Base-by-base conservation (phyloP, 2,329 filamentous ascomycete species). In the Xylaria hypoxylon region DNA sequence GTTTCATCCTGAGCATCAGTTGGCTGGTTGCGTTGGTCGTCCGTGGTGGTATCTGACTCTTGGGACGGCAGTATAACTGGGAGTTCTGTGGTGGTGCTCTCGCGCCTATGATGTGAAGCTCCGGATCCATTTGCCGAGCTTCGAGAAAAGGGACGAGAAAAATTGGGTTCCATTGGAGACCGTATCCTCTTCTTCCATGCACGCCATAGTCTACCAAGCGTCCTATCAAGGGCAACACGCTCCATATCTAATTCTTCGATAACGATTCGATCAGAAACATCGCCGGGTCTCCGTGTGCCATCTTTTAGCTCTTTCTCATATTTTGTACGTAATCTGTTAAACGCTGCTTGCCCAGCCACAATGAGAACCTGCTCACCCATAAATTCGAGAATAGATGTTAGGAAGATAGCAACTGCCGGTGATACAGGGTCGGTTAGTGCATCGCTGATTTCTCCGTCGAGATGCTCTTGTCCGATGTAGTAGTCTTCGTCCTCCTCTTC, bases 401-500 rank as follows among this genome's bases (percentile, higher is more conserved):
- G 82, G 80, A 98, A 99, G 70, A 99, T 98, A 65, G 96, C 94
- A 15, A 96, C 93, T 0, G 94, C 92, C 33, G 96, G 94, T 0
- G 94, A 96, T 22, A 98, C 91, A 53, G 89, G 85, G 64, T 90
- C 90, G 56, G 89, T 87, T 40, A 86, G 79, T 40, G 86, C 82
- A 65, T 90, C 88, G 45, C 86, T 82, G 26, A 80, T 81, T 59
- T 84, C 84, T 53, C 85, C 82, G 42, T 89, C 87, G 11, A 95
- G 84, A 45, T 92, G 87, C 64, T 96, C 93, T 73, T 93, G 89
- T 70, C 94, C 89, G 77, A 96, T 92, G 75, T 93, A 93, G 57
- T 90, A 89, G 76, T 97, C 95, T 78, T 98, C 96, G 71, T 99
- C 96, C 72, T 98, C 94, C 80, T 99, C 96, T 79, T 99, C 96